Evolutionary conservation across 2,329 filamentous ascomycete species (phyloP).

Genomic region (Penicillium sp.): DNA sequence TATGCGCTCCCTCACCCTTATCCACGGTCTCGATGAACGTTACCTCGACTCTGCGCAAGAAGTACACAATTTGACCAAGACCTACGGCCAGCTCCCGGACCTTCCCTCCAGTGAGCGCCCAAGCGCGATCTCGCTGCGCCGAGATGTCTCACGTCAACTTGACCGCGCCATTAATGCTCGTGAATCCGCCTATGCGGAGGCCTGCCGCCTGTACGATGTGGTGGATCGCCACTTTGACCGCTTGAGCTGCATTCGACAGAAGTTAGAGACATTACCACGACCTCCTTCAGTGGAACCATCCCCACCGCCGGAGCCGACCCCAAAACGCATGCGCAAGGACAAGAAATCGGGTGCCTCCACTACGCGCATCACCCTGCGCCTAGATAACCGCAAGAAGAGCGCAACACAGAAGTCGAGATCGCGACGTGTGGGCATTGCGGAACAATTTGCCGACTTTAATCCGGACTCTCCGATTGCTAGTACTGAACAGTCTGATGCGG

Average conservation of each 20-base stretch:
- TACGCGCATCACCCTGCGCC: conserved; percentile 44
- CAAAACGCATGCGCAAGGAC: conserved; percentile 41
- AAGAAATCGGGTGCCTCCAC: conserved; percentile 41
- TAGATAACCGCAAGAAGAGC: conserved; percentile 31
- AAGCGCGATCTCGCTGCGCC: conserved; percentile 54
- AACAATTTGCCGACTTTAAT: conserved; percentile 39
- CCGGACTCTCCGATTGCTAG: conserved; percentile 48
- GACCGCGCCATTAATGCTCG: conserved; percentile 56
- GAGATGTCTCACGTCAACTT: conserved; percentile 57
- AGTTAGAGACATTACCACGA: conserved; percentile 61
- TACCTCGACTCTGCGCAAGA: conserved; percentile 43
- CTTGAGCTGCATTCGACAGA: conserved; percentile 60
- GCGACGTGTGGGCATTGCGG: conserved; percentile 36
- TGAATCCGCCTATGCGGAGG: conserved; percentile 58
- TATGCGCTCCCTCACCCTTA: conserved; percentile 62
- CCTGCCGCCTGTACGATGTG: conserved; percentile 57
- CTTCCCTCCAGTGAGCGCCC: conserved; percentile 50
- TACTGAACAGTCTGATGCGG: conserved; percentile 47
- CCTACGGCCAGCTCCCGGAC: conserved; percentile 52
- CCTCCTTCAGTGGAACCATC: conserved; percentile 63
- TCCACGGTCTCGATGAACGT: conserved; percentile 51
- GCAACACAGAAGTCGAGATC: conserved; percentile 37
- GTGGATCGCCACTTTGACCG: conserved; percentile 59
- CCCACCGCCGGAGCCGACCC: conserved; percentile 40
- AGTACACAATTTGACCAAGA: conserved; percentile 44